phyloP scores from a whole-genome alignment of 1,139 yeast genomes.

The Scheffersomyces parashehatae region DNA sequence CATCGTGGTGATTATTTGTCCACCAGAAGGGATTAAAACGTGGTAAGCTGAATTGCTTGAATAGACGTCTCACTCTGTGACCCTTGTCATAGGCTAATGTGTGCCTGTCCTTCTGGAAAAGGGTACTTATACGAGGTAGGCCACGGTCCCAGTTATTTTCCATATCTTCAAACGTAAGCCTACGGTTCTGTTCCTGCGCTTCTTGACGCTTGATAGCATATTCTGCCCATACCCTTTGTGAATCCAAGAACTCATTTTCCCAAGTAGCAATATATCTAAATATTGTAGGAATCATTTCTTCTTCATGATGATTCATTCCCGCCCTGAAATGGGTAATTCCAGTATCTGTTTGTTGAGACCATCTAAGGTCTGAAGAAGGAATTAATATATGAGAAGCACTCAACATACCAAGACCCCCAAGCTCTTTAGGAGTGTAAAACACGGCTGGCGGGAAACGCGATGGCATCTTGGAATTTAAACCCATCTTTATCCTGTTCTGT shows the following conservation, averaged over 20 bases:
- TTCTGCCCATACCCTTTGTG: slow-evolving; percentile 97
- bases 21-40: slow-evolving; percentile 94
- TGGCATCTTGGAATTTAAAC: slow-evolving; percentile 97
- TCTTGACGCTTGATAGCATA: slow-evolving; percentile 88
- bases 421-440: slow-evolving; percentile 93
- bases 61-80: slow-evolving; percentile 79
- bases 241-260: slow-evolving; percentile 94
- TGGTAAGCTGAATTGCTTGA: slow-evolving; percentile 69
- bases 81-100: slow-evolving; percentile 96
- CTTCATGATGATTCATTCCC: slow-evolving; percentile 85
- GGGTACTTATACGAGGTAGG: slow-evolving; percentile 89
- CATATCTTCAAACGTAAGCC: slow-evolving; percentile 88
- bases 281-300: slow-evolving; percentile 84
- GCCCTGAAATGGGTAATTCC: slow-evolving; percentile 94
- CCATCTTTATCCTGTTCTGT: slow-evolving; percentile 92
- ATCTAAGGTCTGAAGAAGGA: slow-evolving; percentile 87
- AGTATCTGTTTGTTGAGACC: slow-evolving; percentile 93
- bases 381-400: slow-evolving; percentile 95
- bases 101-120: slow-evolving; percentile 93
- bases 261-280: slow-evolving; percentile 92
- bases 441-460: slow-evolving; percentile 98
- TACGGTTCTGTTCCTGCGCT: slow-evolving; percentile 81
- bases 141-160: slow-evolving; percentile 97
- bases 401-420: slow-evolving; percentile 97
- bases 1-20: slow-evolving; percentile 93